Evolutionary conservation across 495 filamentous ascomycete genomes (phyloP).

Genomic region (Elasticomyces elasticus): DNA sequence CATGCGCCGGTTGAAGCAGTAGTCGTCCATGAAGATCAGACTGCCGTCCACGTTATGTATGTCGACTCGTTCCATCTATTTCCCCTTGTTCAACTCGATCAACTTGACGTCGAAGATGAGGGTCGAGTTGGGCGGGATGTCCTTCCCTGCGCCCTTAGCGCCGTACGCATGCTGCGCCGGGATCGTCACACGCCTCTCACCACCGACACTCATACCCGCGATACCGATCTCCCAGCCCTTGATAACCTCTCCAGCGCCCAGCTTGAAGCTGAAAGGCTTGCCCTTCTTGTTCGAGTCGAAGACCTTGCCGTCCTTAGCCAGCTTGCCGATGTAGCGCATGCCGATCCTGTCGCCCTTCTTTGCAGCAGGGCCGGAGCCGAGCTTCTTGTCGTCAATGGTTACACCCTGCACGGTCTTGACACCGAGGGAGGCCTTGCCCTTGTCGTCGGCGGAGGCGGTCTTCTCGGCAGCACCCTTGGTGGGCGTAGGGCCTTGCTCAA

Average conservation of each 20-base stretch:
- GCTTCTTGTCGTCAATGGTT: conserved; percentile 88
- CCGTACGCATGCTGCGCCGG: conserved; percentile 81
- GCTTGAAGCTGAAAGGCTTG: conserved; percentile 88
- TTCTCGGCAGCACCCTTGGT: conserved; percentile 44
- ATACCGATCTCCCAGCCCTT: conserved; percentile 97
- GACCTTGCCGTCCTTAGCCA: conserved; percentile 69
- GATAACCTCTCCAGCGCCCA: conserved; percentile 90
- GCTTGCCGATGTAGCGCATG: conserved; percentile 97
- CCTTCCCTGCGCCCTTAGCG: conserved; percentile 55
- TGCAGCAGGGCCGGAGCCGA: conserved; percentile 66
- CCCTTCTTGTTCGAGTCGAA: conserved; percentile 98
- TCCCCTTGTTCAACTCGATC: conserved; percentile 50
- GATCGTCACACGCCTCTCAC: conserved; percentile 83
- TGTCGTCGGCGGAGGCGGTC: conserved; percentile 33
- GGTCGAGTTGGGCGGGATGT: conserved; percentile 82
- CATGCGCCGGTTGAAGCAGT: not conserved
- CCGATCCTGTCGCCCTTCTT: conserved; percentile 80
- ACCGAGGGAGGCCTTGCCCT: conserved; percentile 42
- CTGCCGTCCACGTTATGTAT: not conserved
- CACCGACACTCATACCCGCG: conserved; percentile 80
- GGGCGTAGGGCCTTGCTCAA: conserved; percentile 87
- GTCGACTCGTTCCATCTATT: not conserved
- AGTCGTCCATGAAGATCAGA: not conserved
- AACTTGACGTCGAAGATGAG: conserved; percentile 90
- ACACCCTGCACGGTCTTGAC: conserved; percentile 76